A percentile compares a stretch with the other conserved stretches of the same genome.
Conservation (phyloP, 805 yeast genomes). For the Hyphopichia homilentoma region DNA sequence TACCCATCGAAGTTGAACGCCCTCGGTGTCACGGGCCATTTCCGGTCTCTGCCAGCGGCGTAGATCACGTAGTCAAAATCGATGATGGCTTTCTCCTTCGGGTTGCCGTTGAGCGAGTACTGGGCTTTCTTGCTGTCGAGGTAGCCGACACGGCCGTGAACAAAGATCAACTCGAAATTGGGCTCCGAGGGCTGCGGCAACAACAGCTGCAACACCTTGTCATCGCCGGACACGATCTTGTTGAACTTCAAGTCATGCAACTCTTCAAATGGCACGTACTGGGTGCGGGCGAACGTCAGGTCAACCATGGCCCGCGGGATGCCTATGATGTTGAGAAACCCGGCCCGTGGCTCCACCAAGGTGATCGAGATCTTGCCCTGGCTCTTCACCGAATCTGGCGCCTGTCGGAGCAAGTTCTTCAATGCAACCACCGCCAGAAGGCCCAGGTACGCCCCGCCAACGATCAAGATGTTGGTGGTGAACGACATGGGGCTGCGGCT, state of each 20-base stretch:
- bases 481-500: constrained; percentile 15
- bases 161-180: constrained; percentile 21
- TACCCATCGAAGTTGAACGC: constrained; percentile 35
- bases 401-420: constrained; percentile 18
- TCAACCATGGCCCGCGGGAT: constrained; percentile 39
- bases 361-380: constrained; percentile 24
- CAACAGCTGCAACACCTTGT: constrained; percentile 12
- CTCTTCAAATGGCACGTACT: constrained; percentile 29
- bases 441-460: constrained; percentile 44
- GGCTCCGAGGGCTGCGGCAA: constrained; percentile 4
- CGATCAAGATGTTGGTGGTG: constrained; percentile 32
- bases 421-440: constrained; percentile 30
- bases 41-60: constrained; percentile 49
- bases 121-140: constrained; percentile 23
- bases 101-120: constrained; percentile 16
- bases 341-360: constrained; percentile 37
- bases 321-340: constrained; percentile 37
- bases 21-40: constrained; percentile 54
- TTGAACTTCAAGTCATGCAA: constrained; percentile 26
- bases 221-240: constrained; percentile 21
- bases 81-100: constrained; percentile 10
- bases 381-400: neutral
- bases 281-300: constrained; percentile 34
- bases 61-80: constrained; percentile 45
- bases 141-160: constrained; percentile 31